phyloP scores from a whole-genome alignment of 257 asterid genomes.

The Nicotiana sylvestris region DNA sequence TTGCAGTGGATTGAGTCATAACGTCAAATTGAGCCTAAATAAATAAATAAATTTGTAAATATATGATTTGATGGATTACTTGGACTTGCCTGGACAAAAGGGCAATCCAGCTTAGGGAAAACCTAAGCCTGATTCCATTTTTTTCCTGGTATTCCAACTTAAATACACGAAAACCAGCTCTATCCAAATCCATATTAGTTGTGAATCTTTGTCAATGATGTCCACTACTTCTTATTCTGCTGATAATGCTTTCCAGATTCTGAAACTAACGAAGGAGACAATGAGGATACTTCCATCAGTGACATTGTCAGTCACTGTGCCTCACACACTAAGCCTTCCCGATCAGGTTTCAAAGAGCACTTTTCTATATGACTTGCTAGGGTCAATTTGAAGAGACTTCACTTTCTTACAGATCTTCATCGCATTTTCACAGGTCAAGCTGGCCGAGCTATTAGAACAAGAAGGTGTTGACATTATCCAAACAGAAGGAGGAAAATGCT shows the following conservation, averaged over 20 bases:
- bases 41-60: too few species aligned
- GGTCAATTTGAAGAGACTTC: neutral
- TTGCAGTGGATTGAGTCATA: neutral
- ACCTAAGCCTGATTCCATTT: neutral
- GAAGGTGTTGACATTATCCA: conserved; percentile 88
- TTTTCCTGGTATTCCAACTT: neutral
- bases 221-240: neutral
- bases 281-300: conserved; percentile 62
- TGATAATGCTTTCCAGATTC: conserved; percentile 42
- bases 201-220: neutral
- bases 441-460: conserved; percentile 72
- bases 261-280: conserved; percentile 64
- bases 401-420: neutral
- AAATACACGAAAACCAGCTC: neutral
- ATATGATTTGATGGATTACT: neutral
- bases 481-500: conserved; percentile 85
- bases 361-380: neutral
- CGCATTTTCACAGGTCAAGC: conserved; percentile 42
- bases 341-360: conserved; percentile 55
- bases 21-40: neutral
- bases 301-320: conserved; percentile 76
- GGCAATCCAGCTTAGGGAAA: neutral
- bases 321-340: conserved; percentile 85
- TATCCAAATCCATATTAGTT: neutral
- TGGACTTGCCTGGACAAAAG: neutral